These are phyloP conservation scores for Breviolum minutum DNA, from an alignment of 73 alveolate genomes.

Conservation along the genomic window DNA sequence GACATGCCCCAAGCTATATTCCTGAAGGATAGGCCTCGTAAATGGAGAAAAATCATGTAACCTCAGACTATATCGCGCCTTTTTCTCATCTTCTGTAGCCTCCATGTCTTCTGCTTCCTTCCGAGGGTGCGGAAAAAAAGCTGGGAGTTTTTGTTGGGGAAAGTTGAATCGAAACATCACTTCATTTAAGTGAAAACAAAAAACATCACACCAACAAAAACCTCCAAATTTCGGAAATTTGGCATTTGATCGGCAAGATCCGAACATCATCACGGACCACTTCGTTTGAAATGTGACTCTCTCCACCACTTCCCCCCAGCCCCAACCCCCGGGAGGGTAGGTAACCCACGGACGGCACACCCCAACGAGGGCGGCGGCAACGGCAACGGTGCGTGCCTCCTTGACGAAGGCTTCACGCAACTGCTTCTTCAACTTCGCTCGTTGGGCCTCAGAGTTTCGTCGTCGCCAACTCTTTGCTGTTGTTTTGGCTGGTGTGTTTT, in stretches of 20 bases:
- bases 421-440: conserved; percentile 43
- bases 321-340: too few species aligned
- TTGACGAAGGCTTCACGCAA: conserved; percentile 14
- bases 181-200: background rate
- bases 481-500: too few species aligned
- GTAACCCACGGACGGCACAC: too few species aligned
- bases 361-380: background rate
- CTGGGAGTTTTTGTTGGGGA: background rate
- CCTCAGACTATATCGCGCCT: background rate
- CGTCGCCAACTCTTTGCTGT: too few species aligned
- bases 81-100: background rate
- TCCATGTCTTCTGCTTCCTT: background rate
- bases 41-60: too few species aligned
- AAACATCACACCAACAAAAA: background rate
- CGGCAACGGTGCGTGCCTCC: background rate
- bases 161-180: background rate
- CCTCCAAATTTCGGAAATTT: too few species aligned
- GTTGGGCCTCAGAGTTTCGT: background rate
- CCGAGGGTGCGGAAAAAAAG: background rate
- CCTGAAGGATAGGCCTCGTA: too few species aligned
- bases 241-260: too few species aligned
- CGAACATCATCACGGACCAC: too few species aligned
- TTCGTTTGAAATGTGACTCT: too few species aligned
- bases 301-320: too few species aligned
- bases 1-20: too few species aligned